Evolutionary conservation across 306 rosid species (phyloP).

Genomic region (Casuarina equisetifolia): DNA sequence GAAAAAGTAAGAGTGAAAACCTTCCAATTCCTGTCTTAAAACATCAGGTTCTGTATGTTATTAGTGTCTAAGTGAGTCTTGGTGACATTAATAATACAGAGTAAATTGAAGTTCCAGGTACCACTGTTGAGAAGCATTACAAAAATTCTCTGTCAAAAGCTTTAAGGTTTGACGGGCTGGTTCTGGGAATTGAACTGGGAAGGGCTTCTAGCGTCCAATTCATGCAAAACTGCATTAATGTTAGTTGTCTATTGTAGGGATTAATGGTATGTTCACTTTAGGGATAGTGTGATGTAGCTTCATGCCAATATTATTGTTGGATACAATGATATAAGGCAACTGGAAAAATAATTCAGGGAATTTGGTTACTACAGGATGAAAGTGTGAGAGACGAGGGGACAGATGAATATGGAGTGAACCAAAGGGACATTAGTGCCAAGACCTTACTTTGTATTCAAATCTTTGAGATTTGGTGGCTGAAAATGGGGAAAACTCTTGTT

Average conservation of each 20-base stretch:
- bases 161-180: no score
- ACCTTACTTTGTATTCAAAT: background rate
- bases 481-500: background rate
- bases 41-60: background rate
- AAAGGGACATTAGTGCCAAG: background rate
- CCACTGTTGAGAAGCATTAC: background rate
- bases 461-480: background rate
- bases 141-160: no score
- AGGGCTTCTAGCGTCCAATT: background rate
- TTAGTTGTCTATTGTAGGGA: background rate
- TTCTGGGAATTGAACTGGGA: no score
- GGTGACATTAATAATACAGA: background rate
- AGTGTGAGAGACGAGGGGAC: background rate
- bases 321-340: background rate
- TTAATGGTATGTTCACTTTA: background rate
- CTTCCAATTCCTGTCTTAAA: background rate
- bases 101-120: background rate
- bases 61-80: background rate
- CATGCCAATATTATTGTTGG: background rate
- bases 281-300: background rate
- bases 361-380: background rate
- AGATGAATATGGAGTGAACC: background rate
- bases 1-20: background rate
- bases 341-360: background rate
- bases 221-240: background rate